Conservation (phyloP, 73 alveolate species). For the Paramecium bursaria region DNA sequence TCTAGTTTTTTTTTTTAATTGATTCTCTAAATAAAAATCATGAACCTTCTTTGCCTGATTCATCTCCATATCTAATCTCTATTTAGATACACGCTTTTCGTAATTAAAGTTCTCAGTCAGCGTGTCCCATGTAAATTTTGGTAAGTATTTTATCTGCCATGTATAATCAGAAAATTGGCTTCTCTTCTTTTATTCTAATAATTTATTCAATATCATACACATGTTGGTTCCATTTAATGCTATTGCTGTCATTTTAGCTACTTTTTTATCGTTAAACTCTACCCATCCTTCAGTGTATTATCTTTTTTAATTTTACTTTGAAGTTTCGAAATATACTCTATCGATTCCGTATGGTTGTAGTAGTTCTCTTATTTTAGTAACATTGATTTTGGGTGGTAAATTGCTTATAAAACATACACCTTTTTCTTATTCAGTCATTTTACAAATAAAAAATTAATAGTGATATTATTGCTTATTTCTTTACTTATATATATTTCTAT, state of each 20-base stretch:
- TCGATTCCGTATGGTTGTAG: constrained; percentile 73
- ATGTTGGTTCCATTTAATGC: constrained; percentile 90
- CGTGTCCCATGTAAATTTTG: constrained; percentile 96
- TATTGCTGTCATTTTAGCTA: constrained; percentile 92
- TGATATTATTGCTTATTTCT: no score
- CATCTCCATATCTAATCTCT: constrained; percentile 49
- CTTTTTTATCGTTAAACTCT: constrained; percentile 91
- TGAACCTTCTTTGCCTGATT: constrained; percentile 58
- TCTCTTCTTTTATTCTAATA: constrained; percentile 4
- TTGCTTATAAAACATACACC: constrained; percentile 57
- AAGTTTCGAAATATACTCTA: constrained; percentile 80
- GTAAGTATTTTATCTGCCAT: constrained; percentile 94
- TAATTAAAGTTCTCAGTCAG: constrained; percentile 85
- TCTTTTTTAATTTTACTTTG: constrained; percentile 70
- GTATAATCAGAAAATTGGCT: constrained; percentile 80
- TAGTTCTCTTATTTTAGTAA: constrained; percentile 20
- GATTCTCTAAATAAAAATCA: constrained; percentile 60
- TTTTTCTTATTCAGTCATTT: no score
- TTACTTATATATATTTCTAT: no score
- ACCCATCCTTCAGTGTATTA: constrained; percentile 98
- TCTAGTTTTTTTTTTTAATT: constrained; percentile 35
- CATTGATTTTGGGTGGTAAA: constrained; percentile 39
- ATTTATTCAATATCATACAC: constrained; percentile 77
- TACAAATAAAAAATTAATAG: no score
- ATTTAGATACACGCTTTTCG: constrained; percentile 44